Evolutionary conservation across 257 asterid species (phyloP), one percentile per base, ranked within the genome.

Genomic region (Nicotiana tomentosiformis): DNA sequence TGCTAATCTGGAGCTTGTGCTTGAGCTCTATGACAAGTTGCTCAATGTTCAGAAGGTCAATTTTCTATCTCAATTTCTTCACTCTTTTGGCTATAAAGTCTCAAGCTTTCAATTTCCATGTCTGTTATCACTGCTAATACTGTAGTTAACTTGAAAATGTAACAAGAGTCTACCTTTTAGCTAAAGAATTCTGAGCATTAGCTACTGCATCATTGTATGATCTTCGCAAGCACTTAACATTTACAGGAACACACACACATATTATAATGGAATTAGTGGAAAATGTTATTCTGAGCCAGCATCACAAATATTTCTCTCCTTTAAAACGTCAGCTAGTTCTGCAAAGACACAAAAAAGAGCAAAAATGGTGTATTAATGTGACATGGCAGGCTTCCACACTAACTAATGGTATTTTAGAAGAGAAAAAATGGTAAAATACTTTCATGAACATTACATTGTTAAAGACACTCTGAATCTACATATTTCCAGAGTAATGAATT

Each of bases 41-140:
- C 83, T 91, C 88, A 86, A 80, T 88, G 86, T 91, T 86, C 97
- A 93, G 87, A 94, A 93, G 99, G 98, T 96, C 88, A 84, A 90
- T 87, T 62, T 83, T 88, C 85, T 70, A 77, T 82, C 81, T 58
- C 68, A 17, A 43, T 0, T 5, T 37, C n/a, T 20, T 70, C 58
- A 20, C 58, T 70, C 35, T 39, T 83, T 46, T 16, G 53, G 17
- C 65, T 10, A 51, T 77, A 32, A 43, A n/a, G 43, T 53, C 32
- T 23, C 46, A 26, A 5, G 35, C 72, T 72, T 67, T 55, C 56
- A 0, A 10, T 18, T 46, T 56, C 3, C 7, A 26, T 66, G 1
- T 53, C 57, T 67, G 10, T 51, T 12, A 16, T 43, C 12, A 43
- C 12, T 43, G 11, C 12, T 43, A 43, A 43, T 9, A 9, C 7